Percentiles rank a stretch among this genome's conserved stretches.
phyloP scores from a whole-genome alignment of 2,329 filamentous ascomycete genomes.

The Nothophoma quercina region DNA sequence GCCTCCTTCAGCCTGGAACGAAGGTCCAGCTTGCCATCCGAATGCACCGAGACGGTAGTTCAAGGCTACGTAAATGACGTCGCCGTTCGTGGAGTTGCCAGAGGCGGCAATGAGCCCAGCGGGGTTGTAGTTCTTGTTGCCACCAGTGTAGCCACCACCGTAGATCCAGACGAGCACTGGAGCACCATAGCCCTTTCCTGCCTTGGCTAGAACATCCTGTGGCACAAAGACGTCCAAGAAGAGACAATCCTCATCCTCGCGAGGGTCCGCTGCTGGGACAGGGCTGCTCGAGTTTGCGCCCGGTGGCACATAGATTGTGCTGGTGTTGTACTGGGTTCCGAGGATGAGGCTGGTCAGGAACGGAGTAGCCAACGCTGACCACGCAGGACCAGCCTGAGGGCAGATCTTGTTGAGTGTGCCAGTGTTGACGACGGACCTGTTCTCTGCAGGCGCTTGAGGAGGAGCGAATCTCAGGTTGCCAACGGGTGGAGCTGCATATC shows the following conservation, averaged over 20 bases:
- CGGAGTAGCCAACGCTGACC: slow-evolving; percentile 47
- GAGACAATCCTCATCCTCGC: slow-evolving; percentile 57
- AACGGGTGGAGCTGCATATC: slow-evolving; percentile 62
- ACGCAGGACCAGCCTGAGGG: slow-evolving; percentile 52
- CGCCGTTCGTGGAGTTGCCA: slow-evolving; percentile 49
- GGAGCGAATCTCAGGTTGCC: slow-evolving; percentile 60
- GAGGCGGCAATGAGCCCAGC: slow-evolving; percentile 54
- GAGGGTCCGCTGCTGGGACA: slow-evolving; percentile 31
- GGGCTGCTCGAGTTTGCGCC: slow-evolving; percentile 36
- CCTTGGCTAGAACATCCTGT: slow-evolving; percentile 46
- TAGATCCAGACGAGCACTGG: slow-evolving; percentile 62
- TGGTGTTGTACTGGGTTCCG: slow-evolving; percentile 40
- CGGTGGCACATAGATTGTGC: slow-evolving; percentile 32
- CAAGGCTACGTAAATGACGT: slow-evolving; percentile 55
- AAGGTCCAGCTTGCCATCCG: slow-evolving; percentile 46
- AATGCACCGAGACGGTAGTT: slow-evolving; percentile 57
- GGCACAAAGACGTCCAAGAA: slow-evolving; percentile 59
- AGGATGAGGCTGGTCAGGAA: slow-evolving; percentile 46
- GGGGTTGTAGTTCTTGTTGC: slow-evolving; percentile 53
- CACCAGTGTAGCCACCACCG: slow-evolving; percentile 46
- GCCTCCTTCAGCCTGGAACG: slow-evolving; percentile 45
- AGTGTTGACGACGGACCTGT: slow-evolving; percentile 56
- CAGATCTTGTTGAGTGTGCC: slow-evolving; percentile 51
- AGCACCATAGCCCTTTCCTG: slow-evolving; percentile 41
- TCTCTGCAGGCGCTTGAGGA: slow-evolving; percentile 53